Evolutionary conservation across 2,329 filamentous ascomycete species (phyloP).

Genomic region (Pyrenophora seminiperda): DNA sequence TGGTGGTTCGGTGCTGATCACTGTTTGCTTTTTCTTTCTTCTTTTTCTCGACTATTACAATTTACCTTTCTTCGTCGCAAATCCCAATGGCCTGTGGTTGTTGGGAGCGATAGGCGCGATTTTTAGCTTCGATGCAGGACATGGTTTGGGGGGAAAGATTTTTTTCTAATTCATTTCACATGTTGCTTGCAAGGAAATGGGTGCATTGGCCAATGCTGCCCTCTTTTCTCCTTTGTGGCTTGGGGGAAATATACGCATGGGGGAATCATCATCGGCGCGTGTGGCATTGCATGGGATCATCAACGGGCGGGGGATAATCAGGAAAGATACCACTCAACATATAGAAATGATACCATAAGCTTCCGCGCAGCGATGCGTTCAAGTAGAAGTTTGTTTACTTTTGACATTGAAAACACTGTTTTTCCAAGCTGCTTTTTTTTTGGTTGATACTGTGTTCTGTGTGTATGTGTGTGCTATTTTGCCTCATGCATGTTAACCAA

Average conservation of each 20-base stretch:
- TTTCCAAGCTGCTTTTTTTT: constrained; percentile 2
- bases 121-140: constrained; percentile 30
- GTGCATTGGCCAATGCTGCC: constrained; percentile 18
- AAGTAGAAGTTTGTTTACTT: constrained; percentile 1
- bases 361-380: constrained; percentile 15
- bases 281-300: constrained; percentile 2
- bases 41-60: neutral
- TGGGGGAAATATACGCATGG: constrained; percentile 1
- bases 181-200: constrained; percentile 8
- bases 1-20: constrained; percentile 27
- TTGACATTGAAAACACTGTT: neutral
- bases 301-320: neutral
- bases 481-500: no score
- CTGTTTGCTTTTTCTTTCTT: constrained; percentile 2
- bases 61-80: constrained; percentile 8
- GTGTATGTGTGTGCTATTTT: no score
- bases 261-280: neutral
- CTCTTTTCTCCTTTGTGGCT: constrained; percentile 1
- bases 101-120: constrained; percentile 1
- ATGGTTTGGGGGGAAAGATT: constrained; percentile 17
- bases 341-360: constrained; percentile 32
- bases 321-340: constrained; percentile 13
- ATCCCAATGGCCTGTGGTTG: constrained; percentile 7
- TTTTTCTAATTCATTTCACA: constrained; percentile 12
- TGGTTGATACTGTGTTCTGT: neutral